Evolutionary conservation across 208 protist genomes (phyloP).

Genomic region (Spironucleus salmonicida): DNA sequence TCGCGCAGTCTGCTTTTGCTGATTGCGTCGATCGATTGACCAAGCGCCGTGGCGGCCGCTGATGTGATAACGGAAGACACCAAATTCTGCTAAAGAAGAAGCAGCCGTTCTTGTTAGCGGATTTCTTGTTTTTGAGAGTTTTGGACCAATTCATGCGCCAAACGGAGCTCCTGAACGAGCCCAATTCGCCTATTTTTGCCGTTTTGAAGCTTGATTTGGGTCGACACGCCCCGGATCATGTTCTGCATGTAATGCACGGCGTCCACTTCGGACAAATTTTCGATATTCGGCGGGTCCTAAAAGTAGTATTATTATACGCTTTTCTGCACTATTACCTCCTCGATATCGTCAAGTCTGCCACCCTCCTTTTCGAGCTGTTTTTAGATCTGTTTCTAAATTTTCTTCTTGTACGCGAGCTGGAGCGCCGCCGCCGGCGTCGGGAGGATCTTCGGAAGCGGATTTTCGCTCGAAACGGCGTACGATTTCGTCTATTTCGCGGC

Average conservation of each 20-base stretch:
- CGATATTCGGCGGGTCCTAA: constrained; percentile 10
- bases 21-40: background rate
- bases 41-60: background rate
- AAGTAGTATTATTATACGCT: too few relatives aligned
- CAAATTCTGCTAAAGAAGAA: background rate
- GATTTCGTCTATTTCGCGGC: too few relatives aligned
- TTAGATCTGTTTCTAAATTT: too few relatives aligned
- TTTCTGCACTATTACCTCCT: too few relatives aligned
- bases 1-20: background rate
- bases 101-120: background rate
- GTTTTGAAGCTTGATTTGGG: constrained; percentile 12
- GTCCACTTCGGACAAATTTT: background rate
- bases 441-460: too few relatives aligned
- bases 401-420: too few relatives aligned
- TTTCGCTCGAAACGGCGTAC: too few relatives aligned
- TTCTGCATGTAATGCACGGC: constrained; percentile 21
- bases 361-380: too few relatives aligned
- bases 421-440: too few relatives aligned
- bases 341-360: too few relatives aligned
- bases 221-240: background rate
- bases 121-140: background rate
- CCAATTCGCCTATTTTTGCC: constrained; percentile 16
- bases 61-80: background rate
- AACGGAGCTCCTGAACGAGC: constrained; percentile 5
- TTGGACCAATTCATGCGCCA: constrained; percentile 8